Conservation (phyloP, 257 asterid species). For the Gentiana dahurica region DNA sequence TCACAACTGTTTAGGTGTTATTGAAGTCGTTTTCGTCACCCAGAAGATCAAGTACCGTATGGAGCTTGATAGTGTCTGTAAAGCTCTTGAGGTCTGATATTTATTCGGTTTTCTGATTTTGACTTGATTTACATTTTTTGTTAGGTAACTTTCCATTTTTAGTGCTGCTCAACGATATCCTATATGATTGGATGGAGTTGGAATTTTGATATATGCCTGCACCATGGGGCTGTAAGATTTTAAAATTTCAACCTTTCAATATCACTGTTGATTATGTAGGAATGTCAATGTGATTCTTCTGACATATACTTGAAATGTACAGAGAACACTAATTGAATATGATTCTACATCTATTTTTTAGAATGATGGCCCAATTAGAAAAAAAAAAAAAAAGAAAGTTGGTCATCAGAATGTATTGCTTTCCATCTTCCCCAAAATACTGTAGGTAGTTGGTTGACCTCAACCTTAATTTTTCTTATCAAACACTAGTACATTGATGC, state of each 20-base stretch:
- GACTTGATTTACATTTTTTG: background rate
- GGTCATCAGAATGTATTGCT: too few species aligned
- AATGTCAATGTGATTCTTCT: background rate
- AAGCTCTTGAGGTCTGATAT: slow-evolving; percentile 80
- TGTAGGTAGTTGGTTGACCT: too few species aligned
- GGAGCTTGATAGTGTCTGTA: slow-evolving; percentile 77
- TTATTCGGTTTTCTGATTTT: background rate
- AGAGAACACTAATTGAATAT: too few species aligned
- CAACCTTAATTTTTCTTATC: too few species aligned
- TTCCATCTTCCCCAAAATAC: too few species aligned
- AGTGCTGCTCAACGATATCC: background rate
- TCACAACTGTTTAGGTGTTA: slow-evolving; percentile 67
- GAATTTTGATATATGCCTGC: background rate
- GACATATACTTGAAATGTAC: background rate
- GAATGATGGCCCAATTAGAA: too few species aligned
- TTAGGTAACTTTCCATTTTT: background rate
- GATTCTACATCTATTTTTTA: too few species aligned
- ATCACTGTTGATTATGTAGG: slow-evolving; percentile 1
- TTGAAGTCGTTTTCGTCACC: slow-evolving; percentile 73
- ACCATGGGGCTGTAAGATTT: background rate
- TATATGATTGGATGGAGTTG: slow-evolving; percentile 4
- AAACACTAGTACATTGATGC: too few species aligned
- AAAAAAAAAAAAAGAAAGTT: too few species aligned
- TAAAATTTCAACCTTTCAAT: background rate
- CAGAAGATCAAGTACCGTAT: slow-evolving; percentile 73